Percentiles rank a stretch among this genome's conserved stretches.
Conservation (phyloP, 176 grass and related monocot species). For the Chrysopogon serrulatus region DNA sequence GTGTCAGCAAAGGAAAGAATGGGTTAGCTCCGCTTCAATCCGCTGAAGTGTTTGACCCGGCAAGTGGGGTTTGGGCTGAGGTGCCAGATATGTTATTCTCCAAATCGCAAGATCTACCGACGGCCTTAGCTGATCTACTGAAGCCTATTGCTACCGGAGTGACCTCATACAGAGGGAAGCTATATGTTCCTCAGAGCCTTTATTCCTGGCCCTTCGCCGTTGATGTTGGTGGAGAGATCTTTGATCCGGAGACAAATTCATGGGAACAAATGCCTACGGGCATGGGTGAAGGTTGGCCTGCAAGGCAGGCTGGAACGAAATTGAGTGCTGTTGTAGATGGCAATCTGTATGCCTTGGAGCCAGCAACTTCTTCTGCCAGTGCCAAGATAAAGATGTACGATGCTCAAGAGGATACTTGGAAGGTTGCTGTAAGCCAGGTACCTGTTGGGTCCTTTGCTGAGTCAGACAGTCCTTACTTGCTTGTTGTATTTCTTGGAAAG, state of each 20-base stretch:
- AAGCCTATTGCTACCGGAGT: conserved; percentile 70
- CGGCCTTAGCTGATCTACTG: conserved; percentile 51
- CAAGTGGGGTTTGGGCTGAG: conserved; percentile 46
- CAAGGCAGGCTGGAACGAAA: conserved; percentile 65
- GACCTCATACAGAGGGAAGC: conserved; percentile 56
- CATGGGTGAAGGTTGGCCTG: conserved; percentile 80
- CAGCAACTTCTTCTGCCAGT: conserved; percentile 44
- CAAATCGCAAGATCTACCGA: conserved; percentile 49
- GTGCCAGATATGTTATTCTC: conserved; percentile 71
- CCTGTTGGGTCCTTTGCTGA: conserved; percentile 45
- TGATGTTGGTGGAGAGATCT: conserved; percentile 75
- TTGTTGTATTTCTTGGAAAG: conserved; percentile 58
- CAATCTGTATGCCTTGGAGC: conserved; percentile 74
- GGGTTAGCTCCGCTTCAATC: conserved; percentile 56
- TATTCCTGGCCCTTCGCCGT: conserved; percentile 81
- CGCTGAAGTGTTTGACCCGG: conserved; percentile 80
- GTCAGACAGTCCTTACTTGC: conserved; percentile 50
- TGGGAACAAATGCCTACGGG: conserved; percentile 78
- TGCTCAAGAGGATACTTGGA: conserved; percentile 68
- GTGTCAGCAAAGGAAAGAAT: conserved; percentile 40
- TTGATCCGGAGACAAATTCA: conserved; percentile 51
- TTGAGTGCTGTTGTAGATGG: conserved; percentile 57
- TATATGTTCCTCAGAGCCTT: conserved; percentile 78
- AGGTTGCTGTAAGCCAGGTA: conserved; percentile 41
- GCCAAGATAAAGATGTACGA: conserved; percentile 79